Evolutionary conservation across 2,329 filamentous ascomycete species (phyloP).

Genomic region (Pyrenophora seminiperda): DNA sequence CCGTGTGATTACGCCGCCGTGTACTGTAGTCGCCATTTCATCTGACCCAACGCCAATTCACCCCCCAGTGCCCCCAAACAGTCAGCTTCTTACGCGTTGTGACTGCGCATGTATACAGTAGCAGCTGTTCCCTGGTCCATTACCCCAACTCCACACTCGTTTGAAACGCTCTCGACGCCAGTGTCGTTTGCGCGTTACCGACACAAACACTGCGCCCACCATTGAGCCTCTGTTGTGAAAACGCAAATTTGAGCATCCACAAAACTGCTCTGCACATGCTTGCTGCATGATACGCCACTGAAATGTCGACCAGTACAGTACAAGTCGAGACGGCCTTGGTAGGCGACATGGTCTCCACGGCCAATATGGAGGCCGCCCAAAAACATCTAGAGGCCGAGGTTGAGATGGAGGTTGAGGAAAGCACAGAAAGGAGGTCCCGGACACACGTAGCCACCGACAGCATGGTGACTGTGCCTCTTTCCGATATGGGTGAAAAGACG

Average conservation of each 20-base stretch:
- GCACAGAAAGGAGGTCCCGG: constrained; percentile 28
- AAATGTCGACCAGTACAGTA: constrained; percentile 4
- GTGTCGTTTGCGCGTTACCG: constrained; percentile 17
- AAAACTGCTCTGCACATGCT: constrained; percentile 18
- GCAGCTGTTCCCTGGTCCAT: too few relatives aligned
- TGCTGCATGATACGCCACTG: constrained; percentile 16
- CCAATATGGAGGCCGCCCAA: not conserved
- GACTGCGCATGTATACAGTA: not conserved
- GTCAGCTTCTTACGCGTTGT: not conserved
- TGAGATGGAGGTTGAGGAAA: constrained; percentile 26
- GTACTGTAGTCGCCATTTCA: not conserved
- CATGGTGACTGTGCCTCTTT: constrained; percentile 77
- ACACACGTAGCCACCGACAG: constrained; percentile 61
- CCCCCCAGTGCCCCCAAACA: too few relatives aligned
- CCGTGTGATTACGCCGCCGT: too few relatives aligned
- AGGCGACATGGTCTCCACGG: not conserved
- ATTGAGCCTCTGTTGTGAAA: too few relatives aligned
- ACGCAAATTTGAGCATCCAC: constrained; percentile 1
- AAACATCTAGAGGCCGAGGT: too few relatives aligned
- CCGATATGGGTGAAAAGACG: constrained; percentile 60
- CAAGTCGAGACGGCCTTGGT: too few relatives aligned
- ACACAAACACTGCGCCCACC: too few relatives aligned
- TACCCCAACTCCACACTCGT: constrained; percentile 17
- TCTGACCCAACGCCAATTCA: not conserved
- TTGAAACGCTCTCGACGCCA: constrained; percentile 33